phyloP scores from a whole-genome alignment of 345 rosid species.

The Anacardium occidentale region DNA sequence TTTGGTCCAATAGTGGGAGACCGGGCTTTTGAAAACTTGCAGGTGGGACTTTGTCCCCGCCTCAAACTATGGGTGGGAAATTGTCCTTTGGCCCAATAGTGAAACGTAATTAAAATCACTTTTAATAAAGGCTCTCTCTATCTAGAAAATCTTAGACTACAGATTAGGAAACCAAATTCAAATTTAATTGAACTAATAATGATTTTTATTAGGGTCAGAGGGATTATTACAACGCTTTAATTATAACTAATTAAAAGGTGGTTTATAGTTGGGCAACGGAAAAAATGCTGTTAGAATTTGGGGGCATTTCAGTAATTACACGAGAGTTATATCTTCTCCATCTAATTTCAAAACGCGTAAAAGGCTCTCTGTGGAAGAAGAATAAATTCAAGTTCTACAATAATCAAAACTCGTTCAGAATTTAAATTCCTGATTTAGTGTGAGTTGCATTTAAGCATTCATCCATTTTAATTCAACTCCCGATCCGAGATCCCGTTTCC shows the following conservation, averaged over 20 bases:
- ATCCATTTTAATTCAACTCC: constrained; percentile 6
- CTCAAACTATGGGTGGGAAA: too few relatives aligned
- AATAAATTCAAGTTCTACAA: background rate
- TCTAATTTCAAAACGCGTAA: too few relatives aligned
- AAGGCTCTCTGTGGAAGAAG: background rate
- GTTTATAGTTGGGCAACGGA: background rate
- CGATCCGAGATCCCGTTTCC: constrained; percentile 22
- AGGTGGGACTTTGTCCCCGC: too few relatives aligned
- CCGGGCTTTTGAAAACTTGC: too few relatives aligned
- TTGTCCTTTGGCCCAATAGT: too few relatives aligned
- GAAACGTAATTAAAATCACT: too few relatives aligned
- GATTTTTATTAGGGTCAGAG: too few relatives aligned
- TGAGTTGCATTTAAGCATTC: background rate
- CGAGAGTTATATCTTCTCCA: background rate
- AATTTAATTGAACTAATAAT: too few relatives aligned
- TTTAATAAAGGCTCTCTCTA: too few relatives aligned
- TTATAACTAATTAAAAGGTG: background rate
- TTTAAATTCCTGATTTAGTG: background rate
- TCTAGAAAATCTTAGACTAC: too few relatives aligned
- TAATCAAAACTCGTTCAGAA: background rate
- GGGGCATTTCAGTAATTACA: constrained; percentile 2
- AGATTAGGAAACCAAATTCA: too few relatives aligned
- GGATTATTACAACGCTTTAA: background rate
- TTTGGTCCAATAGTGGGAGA: too few relatives aligned
- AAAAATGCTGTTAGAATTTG: background rate